These are phyloP conservation scores for Pleurotus djamor DNA, from an alignment of 768 basidiomycete species.

Conservation along the genomic window DNA sequence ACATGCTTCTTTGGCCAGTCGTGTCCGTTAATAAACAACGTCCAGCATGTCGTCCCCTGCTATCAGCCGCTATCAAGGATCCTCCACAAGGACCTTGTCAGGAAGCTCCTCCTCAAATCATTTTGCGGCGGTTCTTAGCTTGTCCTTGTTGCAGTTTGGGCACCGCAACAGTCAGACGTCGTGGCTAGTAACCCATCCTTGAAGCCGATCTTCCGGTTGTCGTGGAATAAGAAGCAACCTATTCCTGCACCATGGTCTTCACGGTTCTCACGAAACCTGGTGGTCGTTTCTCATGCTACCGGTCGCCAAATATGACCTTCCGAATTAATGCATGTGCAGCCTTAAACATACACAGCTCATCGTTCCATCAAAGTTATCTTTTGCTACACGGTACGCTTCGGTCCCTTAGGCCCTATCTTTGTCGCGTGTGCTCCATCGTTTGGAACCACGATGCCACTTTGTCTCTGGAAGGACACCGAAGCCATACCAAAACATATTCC, in stretches of 20 bases:
- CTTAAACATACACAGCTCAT: background rate
- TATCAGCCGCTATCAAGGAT: constrained; percentile 4
- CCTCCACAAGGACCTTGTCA: constrained; percentile 6
- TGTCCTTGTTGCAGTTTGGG: background rate
- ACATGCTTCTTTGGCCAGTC: constrained; percentile 2
- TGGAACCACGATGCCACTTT: background rate
- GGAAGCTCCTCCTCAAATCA: background rate
- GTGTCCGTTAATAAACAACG: background rate
- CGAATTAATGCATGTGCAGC: constrained; percentile 1
- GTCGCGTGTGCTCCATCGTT: background rate
- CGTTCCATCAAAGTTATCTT: background rate
- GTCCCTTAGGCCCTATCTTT: background rate
- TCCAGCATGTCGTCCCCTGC: background rate
- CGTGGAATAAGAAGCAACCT: background rate
- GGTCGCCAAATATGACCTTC: background rate
- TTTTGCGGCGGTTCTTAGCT: background rate
- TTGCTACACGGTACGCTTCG: background rate
- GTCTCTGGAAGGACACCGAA: background rate
- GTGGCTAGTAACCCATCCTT: too few species aligned
- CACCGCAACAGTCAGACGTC: too few species aligned
- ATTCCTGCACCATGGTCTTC: background rate
- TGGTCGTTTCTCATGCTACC: background rate
- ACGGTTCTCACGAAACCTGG: too few species aligned
- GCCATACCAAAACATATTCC: background rate
- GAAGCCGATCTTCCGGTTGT: background rate